phyloP scores from a whole-genome alignment of 1,284 basidiomycete genomes.

The Microbotryum silenes-acaulis region DNA sequence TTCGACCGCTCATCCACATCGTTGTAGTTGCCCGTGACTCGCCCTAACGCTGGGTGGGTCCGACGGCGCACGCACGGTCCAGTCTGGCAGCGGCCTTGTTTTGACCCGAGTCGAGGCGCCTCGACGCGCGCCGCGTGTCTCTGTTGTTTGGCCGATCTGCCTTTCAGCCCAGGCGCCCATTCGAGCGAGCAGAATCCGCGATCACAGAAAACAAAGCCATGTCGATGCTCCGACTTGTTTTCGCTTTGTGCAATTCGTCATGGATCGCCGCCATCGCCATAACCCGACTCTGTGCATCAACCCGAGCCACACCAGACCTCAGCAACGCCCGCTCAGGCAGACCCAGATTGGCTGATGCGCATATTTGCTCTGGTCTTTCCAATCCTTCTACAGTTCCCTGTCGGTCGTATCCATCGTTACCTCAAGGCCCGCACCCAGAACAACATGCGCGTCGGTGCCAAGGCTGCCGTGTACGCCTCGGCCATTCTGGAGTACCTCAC shows the following conservation, averaged over 20 bases:
- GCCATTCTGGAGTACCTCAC: constrained; percentile 86
- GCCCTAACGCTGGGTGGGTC: too few relatives aligned
- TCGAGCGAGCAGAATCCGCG: neutral
- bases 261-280: neutral
- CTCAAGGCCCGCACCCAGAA: constrained; percentile 87
- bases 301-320: neutral
- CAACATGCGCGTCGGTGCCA: constrained; percentile 85
- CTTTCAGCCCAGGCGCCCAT: too few relatives aligned
- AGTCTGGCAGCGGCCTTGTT: too few relatives aligned
- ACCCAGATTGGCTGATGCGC: neutral
- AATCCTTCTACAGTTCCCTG: constrained; percentile 59
- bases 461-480: constrained; percentile 85
- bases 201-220: neutral
- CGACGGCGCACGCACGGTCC: too few relatives aligned
- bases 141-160: too few relatives aligned
- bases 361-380: neutral
- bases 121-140: too few relatives aligned
- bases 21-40: too few relatives aligned
- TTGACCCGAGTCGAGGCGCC: too few relatives aligned
- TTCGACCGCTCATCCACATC: too few relatives aligned
- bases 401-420: constrained; percentile 91
- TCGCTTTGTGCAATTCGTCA: neutral
- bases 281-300: too few relatives aligned
- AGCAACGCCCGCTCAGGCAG: neutral
- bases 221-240: neutral